phyloP scores from a whole-genome alignment of 352 stramenopile species.

The Phytopythium kandeliae region DNA sequence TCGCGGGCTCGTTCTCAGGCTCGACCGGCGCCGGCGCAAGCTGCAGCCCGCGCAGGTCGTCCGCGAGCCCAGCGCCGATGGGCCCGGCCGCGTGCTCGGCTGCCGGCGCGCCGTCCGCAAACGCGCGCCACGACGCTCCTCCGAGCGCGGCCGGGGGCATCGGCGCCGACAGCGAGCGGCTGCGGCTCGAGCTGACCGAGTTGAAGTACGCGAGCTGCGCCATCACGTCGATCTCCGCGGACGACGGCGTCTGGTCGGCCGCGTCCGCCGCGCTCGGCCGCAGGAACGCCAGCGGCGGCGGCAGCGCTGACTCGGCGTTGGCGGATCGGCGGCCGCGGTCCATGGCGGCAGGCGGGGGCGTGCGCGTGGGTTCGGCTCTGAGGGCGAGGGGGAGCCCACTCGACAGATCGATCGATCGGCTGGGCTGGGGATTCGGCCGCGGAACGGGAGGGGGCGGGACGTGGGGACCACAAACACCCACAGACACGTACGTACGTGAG shows the following conservation, averaged over 20 bases:
- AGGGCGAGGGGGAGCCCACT: too few species aligned
- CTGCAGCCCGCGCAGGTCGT: slow-evolving; percentile 45
- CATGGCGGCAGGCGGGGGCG: too few species aligned
- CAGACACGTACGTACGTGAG: too few species aligned
- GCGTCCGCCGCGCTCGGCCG: slow-evolving; percentile 5
- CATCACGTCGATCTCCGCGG: slow-evolving; percentile 70
- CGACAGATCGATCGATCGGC: too few species aligned
- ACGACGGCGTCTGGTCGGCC: slow-evolving; percentile 10
- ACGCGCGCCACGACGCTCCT: slow-evolving; percentile 47
- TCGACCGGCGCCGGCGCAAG: slow-evolving; percentile 21
- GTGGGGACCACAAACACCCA: too few species aligned
- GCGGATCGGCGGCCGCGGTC: too few species aligned
- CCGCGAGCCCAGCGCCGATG: slow-evolving; percentile 51
- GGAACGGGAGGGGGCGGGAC: too few species aligned
- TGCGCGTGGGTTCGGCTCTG: too few species aligned
- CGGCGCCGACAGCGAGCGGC: slow-evolving; percentile 64
- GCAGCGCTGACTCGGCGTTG: too few species aligned
- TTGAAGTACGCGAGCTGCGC: slow-evolving; percentile 78
- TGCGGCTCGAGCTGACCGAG: slow-evolving; percentile 29
- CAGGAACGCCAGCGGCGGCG: too few species aligned
- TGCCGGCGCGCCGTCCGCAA: slow-evolving; percentile 37
- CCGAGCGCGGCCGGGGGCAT: slow-evolving; percentile 54
- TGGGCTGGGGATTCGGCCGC: too few species aligned
- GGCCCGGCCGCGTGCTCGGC: slow-evolving; percentile 35
- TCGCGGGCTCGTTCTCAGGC: slow-evolving; percentile 35